A percentile compares a stretch with the other conserved stretches of the same genome.
phyloP scores from a whole-genome alignment of 768 basidiomycete genomes.

The Hydnomerulius pinastri region DNA sequence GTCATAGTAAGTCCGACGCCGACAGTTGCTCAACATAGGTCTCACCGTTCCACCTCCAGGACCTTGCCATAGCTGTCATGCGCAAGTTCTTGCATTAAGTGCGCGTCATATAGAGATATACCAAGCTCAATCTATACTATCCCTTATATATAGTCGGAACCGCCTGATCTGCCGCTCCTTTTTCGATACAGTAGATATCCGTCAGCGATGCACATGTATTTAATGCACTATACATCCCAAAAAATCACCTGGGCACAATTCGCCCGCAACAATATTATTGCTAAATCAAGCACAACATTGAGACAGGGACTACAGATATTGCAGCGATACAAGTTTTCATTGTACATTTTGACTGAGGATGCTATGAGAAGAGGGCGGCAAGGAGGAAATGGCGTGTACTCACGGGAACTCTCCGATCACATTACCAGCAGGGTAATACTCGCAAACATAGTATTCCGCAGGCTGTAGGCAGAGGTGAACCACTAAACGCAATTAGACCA shows the following conservation, averaged over 20 bases:
- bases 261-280: neutral
- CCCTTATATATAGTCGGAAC: neutral
- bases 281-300: no score
- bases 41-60: neutral
- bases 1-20: conserved; percentile 4
- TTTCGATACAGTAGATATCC: neutral
- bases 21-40: neutral
- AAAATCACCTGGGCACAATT: neutral
- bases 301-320: neutral
- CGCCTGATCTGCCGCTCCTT: neutral
- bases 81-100: conserved; percentile 3
- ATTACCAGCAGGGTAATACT: no score
- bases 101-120: neutral
- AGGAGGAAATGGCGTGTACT: no score
- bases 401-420: no score
- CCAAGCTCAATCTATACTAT: neutral
- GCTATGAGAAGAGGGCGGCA: no score
- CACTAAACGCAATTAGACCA: no score
- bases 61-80: conserved; percentile 6
- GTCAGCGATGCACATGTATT: neutral
- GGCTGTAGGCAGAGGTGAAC: no score
- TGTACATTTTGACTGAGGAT: no score
- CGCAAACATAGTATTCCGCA: no score
- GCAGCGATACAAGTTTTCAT: neutral
- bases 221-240: neutral